Percentiles rank a stretch among this genome's conserved stretches.
Conservation (phyloP, 441 rosid species). For the Isatis lusitanica region DNA sequence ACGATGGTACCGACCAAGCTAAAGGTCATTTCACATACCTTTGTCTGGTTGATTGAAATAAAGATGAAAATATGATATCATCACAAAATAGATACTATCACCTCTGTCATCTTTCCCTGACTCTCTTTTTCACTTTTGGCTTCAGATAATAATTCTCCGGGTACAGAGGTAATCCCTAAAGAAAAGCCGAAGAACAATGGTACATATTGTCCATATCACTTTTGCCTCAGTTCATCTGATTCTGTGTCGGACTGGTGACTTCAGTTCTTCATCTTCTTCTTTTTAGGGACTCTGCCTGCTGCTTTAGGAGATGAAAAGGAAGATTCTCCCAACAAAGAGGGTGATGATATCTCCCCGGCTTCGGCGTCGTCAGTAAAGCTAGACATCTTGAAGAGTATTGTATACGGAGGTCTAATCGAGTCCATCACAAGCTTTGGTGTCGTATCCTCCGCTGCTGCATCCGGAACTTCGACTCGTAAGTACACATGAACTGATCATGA, state of each 20-base stretch:
- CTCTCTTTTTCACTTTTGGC: no score
- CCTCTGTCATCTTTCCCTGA: no score
- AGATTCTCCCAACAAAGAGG: not conserved
- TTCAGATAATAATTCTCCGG: no score
- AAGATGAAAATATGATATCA: no score
- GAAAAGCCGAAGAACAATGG: not conserved
- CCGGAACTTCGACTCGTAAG: conserved; percentile 68
- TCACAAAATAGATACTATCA: no score
- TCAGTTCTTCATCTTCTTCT: no score
- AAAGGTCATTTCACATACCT: no score
- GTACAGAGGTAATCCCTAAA: no score
- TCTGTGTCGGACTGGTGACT: not conserved
- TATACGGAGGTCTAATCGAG: conserved; percentile 26
- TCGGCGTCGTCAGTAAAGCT: not conserved
- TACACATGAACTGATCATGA: not conserved
- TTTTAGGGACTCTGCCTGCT: not conserved
- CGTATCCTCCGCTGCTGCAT: conserved; percentile 77
- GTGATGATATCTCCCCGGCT: no score
- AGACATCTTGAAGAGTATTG: conserved; percentile 35
- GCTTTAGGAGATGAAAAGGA: not conserved
- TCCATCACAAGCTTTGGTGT: conserved; percentile 44
- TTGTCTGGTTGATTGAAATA: no score
- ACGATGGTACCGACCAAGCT: no score
- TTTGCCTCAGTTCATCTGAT: not conserved
- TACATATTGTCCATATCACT: not conserved